Evolutionary conservation across 75 land plant species (phyloP).

Genomic region (Cunninghamia lanceolata): DNA sequence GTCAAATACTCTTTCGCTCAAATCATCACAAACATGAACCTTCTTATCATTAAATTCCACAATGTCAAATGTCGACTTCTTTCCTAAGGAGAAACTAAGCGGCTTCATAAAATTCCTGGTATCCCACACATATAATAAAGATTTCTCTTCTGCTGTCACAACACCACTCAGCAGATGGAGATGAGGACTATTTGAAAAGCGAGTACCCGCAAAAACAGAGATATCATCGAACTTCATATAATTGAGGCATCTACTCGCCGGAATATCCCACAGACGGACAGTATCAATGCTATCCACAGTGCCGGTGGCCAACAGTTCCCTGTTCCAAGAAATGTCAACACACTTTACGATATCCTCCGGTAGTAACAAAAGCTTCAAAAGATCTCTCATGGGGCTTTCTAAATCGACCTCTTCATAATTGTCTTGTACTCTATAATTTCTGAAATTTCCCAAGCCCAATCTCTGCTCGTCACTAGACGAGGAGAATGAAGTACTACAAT

Average conservation of each 20-base stretch:
- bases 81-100: background rate
- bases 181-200: background rate
- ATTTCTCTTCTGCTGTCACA: background rate
- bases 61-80: background rate
- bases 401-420: background rate
- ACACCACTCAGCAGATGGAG: background rate
- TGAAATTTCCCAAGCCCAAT: no score
- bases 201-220: background rate
- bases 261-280: background rate
- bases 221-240: background rate
- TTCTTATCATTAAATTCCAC: background rate
- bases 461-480: no score
- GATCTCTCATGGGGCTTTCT: background rate
- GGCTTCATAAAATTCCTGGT: background rate
- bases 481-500: no score
- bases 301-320: background rate
- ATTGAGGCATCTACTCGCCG: background rate
- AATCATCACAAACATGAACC: background rate
- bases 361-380: background rate
- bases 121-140: background rate
- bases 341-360: background rate
- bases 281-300: background rate
- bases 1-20: background rate
- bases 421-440: background rate
- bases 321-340: background rate